Evolutionary conservation across 495 filamentous ascomycete genomes (phyloP).

Genomic region (Xylaria nigripes): DNA sequence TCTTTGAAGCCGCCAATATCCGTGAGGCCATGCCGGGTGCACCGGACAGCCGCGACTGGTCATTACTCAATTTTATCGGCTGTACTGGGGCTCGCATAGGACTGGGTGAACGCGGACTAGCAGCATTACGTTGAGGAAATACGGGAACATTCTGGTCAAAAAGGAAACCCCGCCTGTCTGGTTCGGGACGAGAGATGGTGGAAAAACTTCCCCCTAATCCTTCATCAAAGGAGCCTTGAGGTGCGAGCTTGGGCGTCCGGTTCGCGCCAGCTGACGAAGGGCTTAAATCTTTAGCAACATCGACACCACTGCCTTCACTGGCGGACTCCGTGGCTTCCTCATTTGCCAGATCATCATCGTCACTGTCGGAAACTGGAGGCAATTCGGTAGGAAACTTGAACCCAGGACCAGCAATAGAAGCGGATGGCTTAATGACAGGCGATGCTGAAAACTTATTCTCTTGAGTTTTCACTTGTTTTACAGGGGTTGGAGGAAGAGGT

Average conservation of each 20-base stretch:
- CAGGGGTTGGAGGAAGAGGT: constrained; percentile 22
- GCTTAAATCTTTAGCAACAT: constrained; percentile 61
- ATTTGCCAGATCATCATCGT: constrained; percentile 35
- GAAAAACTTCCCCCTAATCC: constrained; percentile 38
- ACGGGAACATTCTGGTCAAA: constrained; percentile 44
- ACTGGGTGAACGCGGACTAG: constrained; percentile 71
- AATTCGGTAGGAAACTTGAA: constrained; percentile 24
- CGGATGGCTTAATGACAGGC: constrained; percentile 14
- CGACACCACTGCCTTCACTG: constrained; percentile 54
- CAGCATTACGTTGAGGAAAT: constrained; percentile 49
- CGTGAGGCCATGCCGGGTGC: constrained; percentile 46
- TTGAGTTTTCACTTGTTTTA: constrained; percentile 19
- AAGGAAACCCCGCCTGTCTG: constrained; percentile 45
- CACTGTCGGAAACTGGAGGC: constrained; percentile 28
- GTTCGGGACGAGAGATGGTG: constrained; percentile 37
- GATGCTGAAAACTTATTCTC: constrained; percentile 15
- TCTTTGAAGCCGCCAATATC: constrained; percentile 28
- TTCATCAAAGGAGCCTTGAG: constrained; percentile 59
- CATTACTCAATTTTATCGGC: constrained; percentile 40
- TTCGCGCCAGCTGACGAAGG: constrained; percentile 39
- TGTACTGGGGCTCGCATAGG: constrained; percentile 52
- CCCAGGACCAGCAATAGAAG: constrained; percentile 15
- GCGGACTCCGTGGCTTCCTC: constrained; percentile 34
- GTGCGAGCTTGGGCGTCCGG: constrained; percentile 51
- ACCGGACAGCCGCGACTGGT: constrained; percentile 49